phyloP scores from a whole-genome alignment of 75 land plant genomes.

The Picea glauca region DNA sequence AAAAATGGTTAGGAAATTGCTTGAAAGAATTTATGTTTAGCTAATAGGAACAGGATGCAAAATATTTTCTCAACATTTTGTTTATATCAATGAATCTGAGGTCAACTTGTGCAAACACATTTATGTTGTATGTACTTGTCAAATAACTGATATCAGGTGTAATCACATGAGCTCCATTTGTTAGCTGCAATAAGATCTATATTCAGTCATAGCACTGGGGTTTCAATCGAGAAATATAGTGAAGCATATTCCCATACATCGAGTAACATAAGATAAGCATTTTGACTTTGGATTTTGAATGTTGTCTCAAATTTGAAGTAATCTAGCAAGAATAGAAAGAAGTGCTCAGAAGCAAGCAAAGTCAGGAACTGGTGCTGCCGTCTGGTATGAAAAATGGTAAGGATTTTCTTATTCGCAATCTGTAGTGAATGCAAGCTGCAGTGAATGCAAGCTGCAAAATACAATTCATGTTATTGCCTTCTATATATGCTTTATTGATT shows the following conservation, averaged over 20 bases:
- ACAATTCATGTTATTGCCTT: neutral
- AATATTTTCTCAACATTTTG: neutral
- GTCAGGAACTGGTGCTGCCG: constrained; percentile 83
- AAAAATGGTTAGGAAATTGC: neutral
- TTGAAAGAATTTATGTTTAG: too few relatives aligned
- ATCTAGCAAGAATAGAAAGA: constrained; percentile 90
- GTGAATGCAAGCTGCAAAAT: neutral
- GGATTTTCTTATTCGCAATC: constrained; percentile 1
- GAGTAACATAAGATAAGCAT: neutral
- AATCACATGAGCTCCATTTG: neutral
- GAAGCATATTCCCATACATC: neutral
- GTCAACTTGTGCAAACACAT: neutral
- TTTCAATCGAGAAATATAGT: neutral
- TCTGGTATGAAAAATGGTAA: constrained; percentile 98
- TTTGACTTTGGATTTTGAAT: neutral
- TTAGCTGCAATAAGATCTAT: neutral
- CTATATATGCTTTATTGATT: neutral
- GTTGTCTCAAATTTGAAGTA: constrained; percentile 39
- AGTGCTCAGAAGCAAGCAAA: constrained; percentile 97
- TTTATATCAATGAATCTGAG: neutral
- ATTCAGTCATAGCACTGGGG: neutral
- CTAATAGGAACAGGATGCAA: neutral
- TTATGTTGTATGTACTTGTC: neutral
- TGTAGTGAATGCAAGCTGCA: neutral
- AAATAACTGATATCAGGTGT: too few relatives aligned